These are phyloP conservation scores for Eucalyptus pumila DNA, from an alignment of 345 rosid genomes.

Conservation along the genomic window DNA sequence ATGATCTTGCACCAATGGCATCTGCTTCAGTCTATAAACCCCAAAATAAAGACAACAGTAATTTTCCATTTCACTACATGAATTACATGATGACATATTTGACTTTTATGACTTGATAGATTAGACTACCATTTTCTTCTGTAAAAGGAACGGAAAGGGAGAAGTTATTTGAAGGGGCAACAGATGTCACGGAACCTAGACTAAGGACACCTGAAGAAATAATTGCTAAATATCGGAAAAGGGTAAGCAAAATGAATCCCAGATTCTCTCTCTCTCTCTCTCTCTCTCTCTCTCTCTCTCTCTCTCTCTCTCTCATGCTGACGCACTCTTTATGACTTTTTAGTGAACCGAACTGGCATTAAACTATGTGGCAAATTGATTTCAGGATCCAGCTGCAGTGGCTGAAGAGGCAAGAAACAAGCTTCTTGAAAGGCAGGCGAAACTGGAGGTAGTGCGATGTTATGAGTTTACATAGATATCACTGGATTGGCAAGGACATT, in stretches of 20 bases:
- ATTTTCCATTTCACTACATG: background rate
- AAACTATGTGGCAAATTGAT: background rate
- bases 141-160: slow-evolving; percentile 32
- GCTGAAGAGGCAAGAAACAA: slow-evolving; percentile 70
- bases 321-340: background rate
- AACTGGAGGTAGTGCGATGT: slow-evolving; percentile 48
- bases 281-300: background rate
- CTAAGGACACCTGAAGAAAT: slow-evolving; percentile 76
- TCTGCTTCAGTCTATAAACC: slow-evolving; percentile 21
- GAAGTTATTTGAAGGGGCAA: slow-evolving; percentile 56
- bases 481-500: background rate
- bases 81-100: background rate
- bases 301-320: background rate
- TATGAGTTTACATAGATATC: background rate
- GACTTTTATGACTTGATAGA: background rate
- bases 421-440: slow-evolving; percentile 66
- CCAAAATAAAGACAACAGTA: slow-evolving; percentile 25
- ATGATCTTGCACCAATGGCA: slow-evolving; percentile 26
- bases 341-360: background rate
- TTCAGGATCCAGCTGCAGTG: slow-evolving; percentile 55
- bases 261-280: background rate
- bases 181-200: slow-evolving; percentile 41
- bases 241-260: background rate
- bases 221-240: slow-evolving; percentile 63
- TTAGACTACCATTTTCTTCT: slow-evolving; percentile 8